Evolutionary conservation across 768 basidiomycete species (phyloP), one percentile per base, ranked within the genome.

Genomic region (Kwoniella europaea): DNA sequence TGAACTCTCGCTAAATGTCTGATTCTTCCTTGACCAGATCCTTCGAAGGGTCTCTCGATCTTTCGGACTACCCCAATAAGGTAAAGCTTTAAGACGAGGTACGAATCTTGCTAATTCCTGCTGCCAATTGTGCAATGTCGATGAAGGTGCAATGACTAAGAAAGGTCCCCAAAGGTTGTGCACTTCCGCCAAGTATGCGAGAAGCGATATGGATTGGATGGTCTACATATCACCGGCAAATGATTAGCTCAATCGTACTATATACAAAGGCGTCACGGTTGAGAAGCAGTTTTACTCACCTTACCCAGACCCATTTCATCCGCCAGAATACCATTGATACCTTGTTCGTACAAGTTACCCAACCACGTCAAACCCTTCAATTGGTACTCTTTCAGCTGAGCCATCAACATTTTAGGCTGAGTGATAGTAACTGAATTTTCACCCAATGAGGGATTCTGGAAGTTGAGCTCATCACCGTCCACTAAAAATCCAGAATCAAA

Each of bases 111-210:
- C 92, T 66, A 99, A 87, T 83, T 99, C 97, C 81, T 98, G 97
- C 82, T 98, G 96, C 97, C 97, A 99, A 79, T 98, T 98, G 84
- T 98, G 96, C 69, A 99, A 86, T 0, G 97, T 99, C 6, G 96
- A 97, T 2, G 94, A 92, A 6, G 97, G 97, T 1, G 97, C 94
- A 52, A 99, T 94, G 60, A 99, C 95, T 22, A 99, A 87, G 87
- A 99, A 99, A 13, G 97, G 97, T 0, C 97, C 97, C 97, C 97
- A 99, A 69, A 98, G 97, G 79, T 98, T 92, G 81, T 98, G 97
- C 0, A 90, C 90, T 85, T 99, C 97, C 1, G 96, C 95, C 16
- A 99, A 89, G 84, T 98, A 96, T 7, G 95, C 92, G 57, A 99
- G 87, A 6, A 99, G 85, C 15, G 97, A 96, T 58, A 99, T 98